Evolutionary conservation across 2,329 filamentous ascomycete species (phyloP).

Genomic region (Diaporthe destruens): DNA sequence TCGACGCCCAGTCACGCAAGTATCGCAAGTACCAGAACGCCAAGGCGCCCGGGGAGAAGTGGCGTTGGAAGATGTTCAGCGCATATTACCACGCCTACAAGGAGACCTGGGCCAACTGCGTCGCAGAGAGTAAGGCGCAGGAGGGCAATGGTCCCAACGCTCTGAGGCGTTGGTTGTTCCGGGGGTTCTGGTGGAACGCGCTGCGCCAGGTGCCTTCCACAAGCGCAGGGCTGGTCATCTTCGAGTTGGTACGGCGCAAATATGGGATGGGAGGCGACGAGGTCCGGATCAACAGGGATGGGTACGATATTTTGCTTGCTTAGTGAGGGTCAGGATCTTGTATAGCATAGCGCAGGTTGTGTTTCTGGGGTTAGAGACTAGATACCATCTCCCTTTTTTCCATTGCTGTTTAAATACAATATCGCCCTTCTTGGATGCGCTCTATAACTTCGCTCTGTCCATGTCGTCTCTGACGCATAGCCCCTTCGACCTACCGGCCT

Average conservation of each 20-base stretch:
- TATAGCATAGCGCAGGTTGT: conserved; percentile 29
- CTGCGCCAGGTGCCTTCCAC: conserved; percentile 82
- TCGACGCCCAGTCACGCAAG: conserved; percentile 71
- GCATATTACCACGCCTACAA: conserved; percentile 80
- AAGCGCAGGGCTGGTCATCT: conserved; percentile 81
- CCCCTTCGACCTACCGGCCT: not conserved
- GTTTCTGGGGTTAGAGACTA: not conserved
- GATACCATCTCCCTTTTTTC: conserved; percentile 18
- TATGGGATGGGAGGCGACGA: conserved; percentile 74
- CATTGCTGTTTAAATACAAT: not conserved
- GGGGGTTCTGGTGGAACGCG: conserved; percentile 79
- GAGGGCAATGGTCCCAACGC: conserved; percentile 55
- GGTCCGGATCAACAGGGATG: conserved; percentile 75
- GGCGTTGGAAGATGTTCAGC: conserved; percentile 66
- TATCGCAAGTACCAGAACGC: conserved; percentile 52
- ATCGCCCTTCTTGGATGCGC: not conserved
- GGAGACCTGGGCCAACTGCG: conserved; percentile 74
- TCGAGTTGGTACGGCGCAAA: conserved; percentile 80
- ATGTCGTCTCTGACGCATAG: conserved; percentile 15
- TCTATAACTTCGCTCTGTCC: conserved; percentile 26
- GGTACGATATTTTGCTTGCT: conserved; percentile 76
- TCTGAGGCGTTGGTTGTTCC: conserved; percentile 74
- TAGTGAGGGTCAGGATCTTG: conserved; percentile 45
- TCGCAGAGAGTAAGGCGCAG: conserved; percentile 66
- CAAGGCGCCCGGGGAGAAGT: conserved; percentile 51